Evolutionary conservation across 192 early-diverging fungal species (phyloP).

Genomic region (Coemansia biformis): DNA sequence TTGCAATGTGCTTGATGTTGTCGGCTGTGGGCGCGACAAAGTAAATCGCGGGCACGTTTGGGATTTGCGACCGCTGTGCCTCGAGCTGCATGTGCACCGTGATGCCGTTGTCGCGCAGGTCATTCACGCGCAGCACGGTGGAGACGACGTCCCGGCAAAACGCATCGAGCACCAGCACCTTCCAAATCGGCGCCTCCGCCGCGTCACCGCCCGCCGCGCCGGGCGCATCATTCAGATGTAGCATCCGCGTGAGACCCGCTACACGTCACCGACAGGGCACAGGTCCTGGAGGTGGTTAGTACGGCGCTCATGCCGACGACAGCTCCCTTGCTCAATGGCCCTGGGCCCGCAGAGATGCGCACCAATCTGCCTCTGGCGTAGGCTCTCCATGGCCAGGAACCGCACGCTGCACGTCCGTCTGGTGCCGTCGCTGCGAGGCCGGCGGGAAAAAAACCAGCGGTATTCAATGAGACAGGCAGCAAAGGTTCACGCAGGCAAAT

Average conservation of each 20-base stretch:
- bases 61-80: slow-evolving; percentile 78
- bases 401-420: too few species aligned
- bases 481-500: too few species aligned
- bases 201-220: slow-evolving; percentile 30
- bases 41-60: slow-evolving; percentile 96
- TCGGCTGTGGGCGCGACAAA: slow-evolving; percentile 88
- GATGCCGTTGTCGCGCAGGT: slow-evolving; percentile 90
- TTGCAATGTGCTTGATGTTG: slow-evolving; percentile 71
- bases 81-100: slow-evolving; percentile 95
- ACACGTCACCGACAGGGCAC: slow-evolving; percentile 5
- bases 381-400: slow-evolving; percentile 31
- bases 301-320: too few species aligned
- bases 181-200: slow-evolving; percentile 72
- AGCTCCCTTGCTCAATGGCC: too few species aligned
- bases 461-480: too few species aligned
- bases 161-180: slow-evolving; percentile 92
- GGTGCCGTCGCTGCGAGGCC: too few species aligned
- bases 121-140: slow-evolving; percentile 91
- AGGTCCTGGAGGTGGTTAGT: too few species aligned
- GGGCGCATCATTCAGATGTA: slow-evolving; percentile 72
- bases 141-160: slow-evolving; percentile 93
- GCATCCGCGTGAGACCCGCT: slow-evolving; percentile 80
- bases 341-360: slow-evolving; percentile 4
- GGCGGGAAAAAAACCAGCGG: too few species aligned
- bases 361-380: slow-evolving; percentile 65